Conservation (phyloP, 2,329 filamentous ascomycete genomes). For the Pestalotiopsis sp. region DNA sequence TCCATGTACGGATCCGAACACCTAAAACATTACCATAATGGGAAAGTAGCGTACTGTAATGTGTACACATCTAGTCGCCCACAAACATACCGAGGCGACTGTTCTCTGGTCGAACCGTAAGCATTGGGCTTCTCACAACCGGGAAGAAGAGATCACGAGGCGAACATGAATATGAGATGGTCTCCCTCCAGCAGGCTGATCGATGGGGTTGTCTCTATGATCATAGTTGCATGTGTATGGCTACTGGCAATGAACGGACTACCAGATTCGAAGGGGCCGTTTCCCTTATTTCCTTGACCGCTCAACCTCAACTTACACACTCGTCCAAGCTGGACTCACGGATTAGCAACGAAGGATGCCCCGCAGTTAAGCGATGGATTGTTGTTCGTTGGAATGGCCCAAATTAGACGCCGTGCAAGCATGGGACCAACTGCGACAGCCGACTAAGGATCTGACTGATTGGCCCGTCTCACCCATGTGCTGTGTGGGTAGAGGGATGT, state of each 20-base stretch:
- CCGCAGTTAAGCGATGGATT: conserved; percentile 1
- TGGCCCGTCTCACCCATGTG: conserved; percentile 19
- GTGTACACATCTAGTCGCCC: neutral
- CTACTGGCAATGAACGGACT: neutral
- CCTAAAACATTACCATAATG: neutral
- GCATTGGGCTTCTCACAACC: neutral
- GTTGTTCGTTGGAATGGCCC: conserved; percentile 8
- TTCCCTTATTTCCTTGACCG: neutral
- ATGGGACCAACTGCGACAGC: conserved; percentile 19
- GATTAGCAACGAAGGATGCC: neutral
- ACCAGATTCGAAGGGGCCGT: neutral
- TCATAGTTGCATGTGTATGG: neutral
- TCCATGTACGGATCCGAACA: neutral
- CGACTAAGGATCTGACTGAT: conserved; percentile 21
- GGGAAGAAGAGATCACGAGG: neutral
- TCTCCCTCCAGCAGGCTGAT: neutral
- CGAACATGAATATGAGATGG: neutral
- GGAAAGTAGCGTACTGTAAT: neutral
- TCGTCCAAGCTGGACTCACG: neutral
- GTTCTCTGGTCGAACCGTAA: neutral
- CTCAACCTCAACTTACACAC: neutral
- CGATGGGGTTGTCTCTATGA: neutral
- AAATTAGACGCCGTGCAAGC: conserved; percentile 17
- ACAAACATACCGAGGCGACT: neutral
- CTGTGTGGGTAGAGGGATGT: conserved; percentile 10